phyloP scores from a whole-genome alignment of 129 eudicot species.

The Artemisia tridentata region DNA sequence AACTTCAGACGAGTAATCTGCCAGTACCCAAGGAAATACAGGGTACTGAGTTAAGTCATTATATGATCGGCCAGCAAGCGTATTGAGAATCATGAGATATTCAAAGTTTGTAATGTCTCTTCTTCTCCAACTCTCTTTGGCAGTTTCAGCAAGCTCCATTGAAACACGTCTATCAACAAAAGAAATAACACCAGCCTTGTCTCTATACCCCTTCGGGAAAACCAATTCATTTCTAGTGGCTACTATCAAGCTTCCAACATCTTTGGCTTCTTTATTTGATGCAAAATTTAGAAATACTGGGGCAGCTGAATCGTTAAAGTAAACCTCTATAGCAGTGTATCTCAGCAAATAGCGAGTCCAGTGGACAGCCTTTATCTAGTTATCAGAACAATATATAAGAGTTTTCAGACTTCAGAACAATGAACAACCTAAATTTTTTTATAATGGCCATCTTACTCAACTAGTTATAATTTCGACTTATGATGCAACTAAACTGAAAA shows the following conservation, averaged over 20 bases:
- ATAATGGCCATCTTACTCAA: no score
- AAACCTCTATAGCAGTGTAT: constrained; percentile 93
- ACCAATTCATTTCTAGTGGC: constrained; percentile 69
- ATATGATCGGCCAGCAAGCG: constrained; percentile 94
- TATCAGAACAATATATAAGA: constrained; percentile 23
- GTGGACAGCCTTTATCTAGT: constrained; percentile 88
- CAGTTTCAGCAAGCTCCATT: constrained; percentile 90
- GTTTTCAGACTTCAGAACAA: not conserved
- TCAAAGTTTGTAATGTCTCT: constrained; percentile 96
- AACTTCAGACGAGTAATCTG: constrained; percentile 81
- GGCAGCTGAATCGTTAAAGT: constrained; percentile 73
- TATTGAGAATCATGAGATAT: constrained; percentile 84
- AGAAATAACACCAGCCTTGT: constrained; percentile 70
- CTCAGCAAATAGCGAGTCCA: constrained; percentile 97
- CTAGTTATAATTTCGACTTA: no score
- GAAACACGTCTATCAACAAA: constrained; percentile 94
- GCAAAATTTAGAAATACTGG: constrained; percentile 88
- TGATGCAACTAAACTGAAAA: no score
- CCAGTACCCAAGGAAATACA: constrained; percentile 91
- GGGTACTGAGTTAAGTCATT: constrained; percentile 98
- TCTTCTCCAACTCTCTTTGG: constrained; percentile 93
- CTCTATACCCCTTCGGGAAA: constrained; percentile 68
- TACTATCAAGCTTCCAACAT: constrained; percentile 80
- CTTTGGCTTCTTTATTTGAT: constrained; percentile 86
- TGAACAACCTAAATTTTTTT: no score